These are phyloP conservation scores for Hanseniaspora guilliermondii DNA, from an alignment of 805 yeast species.

Conservation along the genomic window DNA sequence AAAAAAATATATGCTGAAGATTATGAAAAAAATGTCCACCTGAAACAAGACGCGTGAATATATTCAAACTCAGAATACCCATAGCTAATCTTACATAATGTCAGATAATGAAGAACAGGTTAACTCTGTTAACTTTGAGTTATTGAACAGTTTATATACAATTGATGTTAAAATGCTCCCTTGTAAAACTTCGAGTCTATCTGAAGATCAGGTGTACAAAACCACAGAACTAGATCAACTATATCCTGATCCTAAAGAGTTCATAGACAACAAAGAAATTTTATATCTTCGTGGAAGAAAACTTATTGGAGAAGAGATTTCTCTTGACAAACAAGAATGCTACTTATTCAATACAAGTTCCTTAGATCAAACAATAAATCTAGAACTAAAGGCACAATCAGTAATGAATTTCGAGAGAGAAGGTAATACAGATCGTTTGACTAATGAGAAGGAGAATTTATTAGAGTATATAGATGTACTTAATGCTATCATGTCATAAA, in stretches of 20 bases:
- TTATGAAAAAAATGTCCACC: too few relatives aligned
- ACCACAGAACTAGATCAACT: conserved; percentile 17
- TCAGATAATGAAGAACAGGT: background rate
- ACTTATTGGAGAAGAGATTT: conserved; percentile 22
- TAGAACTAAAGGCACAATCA: background rate
- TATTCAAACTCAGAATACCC: too few relatives aligned
- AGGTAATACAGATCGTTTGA: conserved; percentile 24
- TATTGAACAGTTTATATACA: background rate
- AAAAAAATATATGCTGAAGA: too few relatives aligned
- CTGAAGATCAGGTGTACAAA: conserved; percentile 15
- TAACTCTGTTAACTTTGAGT: background rate
- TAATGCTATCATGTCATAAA: conserved; percentile 15
- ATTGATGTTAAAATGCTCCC: conserved; percentile 21
- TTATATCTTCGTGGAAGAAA: conserved; percentile 30
- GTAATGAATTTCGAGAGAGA: conserved; percentile 31
- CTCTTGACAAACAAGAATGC: conserved; percentile 15
- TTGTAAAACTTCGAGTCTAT: conserved; percentile 21
- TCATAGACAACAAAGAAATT: conserved; percentile 9
- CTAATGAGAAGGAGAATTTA: conserved; percentile 23
- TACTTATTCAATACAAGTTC: conserved; percentile 17
- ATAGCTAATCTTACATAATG: background rate
- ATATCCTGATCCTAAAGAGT: background rate
- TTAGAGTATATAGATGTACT: conserved; percentile 21
- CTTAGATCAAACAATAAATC: background rate
- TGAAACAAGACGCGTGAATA: too few relatives aligned